Evolutionary conservation across 495 filamentous ascomycete species (phyloP), one percentile per base, ranked within the genome.

Genomic region (Penicillium maclennaniae): DNA sequence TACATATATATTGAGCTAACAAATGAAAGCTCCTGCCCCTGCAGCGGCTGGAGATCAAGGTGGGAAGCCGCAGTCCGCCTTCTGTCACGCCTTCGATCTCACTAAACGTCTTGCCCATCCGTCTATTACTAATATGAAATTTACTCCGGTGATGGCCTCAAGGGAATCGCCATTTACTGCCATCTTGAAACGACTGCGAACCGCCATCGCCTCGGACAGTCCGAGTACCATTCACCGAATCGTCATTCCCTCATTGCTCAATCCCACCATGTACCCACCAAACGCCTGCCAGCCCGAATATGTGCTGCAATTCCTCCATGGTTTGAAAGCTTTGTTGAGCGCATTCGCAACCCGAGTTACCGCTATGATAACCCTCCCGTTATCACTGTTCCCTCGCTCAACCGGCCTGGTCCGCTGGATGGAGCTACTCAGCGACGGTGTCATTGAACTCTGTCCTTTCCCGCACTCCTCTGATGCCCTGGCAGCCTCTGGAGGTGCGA

Each of bases 21-120:
- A 14, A 4, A 4, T 19, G 4, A 19, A 14, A 26, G 36, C 42
- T 45, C 28, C 25, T 72, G 69, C 55, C 37, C 61, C 70, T 50
- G 48, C 38, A 43, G 58, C 70, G 50, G 46, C 45, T 19, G 61
- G 62, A 44, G 69, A 71, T 8, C 59, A 66, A 36, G 57, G 55
- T 38, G 36, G 58, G 43, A 38, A 54, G 67, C 56, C 56, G 44
- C 57, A 53, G 27, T 61, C 69, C 26, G 68, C 75, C 9, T 97
- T 96, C 69, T 95, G 87, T 66, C 93, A 97, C 68, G 79, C 84
- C 10, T 97, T 95, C 72, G 92, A 97, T 63, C 82, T 97, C 42
- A 88, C 83, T 15, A 96, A 95, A 68, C 86, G 89, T 14, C 83
- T 97, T 34, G 69, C 74, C 9, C 70, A 90, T 26, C 82, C 77